Conservation (phyloP, 352 stramenopile genomes). For the Globisporangium heterothallicum region DNA sequence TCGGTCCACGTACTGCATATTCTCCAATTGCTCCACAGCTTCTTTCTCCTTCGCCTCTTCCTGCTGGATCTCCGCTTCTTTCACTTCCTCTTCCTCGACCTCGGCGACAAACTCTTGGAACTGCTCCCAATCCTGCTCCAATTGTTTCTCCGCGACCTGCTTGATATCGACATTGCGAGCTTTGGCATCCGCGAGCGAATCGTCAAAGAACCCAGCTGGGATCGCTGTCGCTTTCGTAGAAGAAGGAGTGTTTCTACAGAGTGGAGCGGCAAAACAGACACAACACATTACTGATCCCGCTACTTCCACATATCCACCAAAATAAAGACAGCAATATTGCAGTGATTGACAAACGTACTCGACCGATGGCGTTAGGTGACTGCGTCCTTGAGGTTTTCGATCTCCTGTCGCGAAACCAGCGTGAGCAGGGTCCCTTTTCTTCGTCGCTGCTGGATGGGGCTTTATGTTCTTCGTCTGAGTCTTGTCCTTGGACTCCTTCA, state of each 20-base stretch:
- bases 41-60: conserved; percentile 41
- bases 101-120: conserved; percentile 58
- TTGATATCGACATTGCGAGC: conserved; percentile 39
- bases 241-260: too few species aligned
- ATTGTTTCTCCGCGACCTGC: conserved; percentile 33
- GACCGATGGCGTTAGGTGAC: too few species aligned
- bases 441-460: not conserved
- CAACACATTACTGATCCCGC: too few species aligned
- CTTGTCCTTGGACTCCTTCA: conserved; percentile 38
- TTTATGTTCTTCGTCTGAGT: not conserved
- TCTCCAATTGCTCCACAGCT: conserved; percentile 48
- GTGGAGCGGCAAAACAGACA: too few species aligned
- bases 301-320: too few species aligned
- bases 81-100: conserved; percentile 37
- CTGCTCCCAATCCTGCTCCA: conserved; percentile 48
- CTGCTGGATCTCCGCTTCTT: conserved; percentile 26
- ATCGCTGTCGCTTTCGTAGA: too few species aligned
- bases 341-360: too few species aligned
- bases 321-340: too few species aligned
- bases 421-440: conserved; percentile 9
- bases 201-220: conserved; percentile 46
- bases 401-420: not conserved
- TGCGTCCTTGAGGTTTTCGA: too few species aligned
- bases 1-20: conserved; percentile 66
- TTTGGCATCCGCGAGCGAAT: conserved; percentile 44